Evolutionary conservation across 371 early-diverging fungal species (phyloP).

Genomic region (Circinella minor): DNA sequence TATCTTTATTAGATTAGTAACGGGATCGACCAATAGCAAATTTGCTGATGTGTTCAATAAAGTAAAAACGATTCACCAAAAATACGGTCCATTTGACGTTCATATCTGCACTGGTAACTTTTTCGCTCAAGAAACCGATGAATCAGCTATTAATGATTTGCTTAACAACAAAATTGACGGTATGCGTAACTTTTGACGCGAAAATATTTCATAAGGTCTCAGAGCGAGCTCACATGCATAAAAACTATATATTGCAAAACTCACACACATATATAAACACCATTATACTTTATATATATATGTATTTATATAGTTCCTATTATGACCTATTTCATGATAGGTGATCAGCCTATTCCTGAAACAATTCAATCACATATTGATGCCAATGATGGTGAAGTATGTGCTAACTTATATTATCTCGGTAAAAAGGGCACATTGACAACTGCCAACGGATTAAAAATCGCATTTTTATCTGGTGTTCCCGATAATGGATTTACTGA

Average conservation of each 20-base stretch:
- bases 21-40: constrained; percentile 72
- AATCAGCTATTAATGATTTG: constrained; percentile 55
- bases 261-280: too few relatives aligned
- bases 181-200: constrained; percentile 23
- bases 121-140: constrained; percentile 57
- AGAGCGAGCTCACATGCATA: neutral
- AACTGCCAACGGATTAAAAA: constrained; percentile 73
- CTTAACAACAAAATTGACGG: constrained; percentile 62
- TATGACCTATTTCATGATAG: constrained; percentile 78
- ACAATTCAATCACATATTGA: constrained; percentile 57
- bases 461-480: constrained; percentile 76
- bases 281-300: too few relatives aligned
- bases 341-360: constrained; percentile 63
- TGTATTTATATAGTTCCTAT: constrained; percentile 62
- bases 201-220: too few relatives aligned
- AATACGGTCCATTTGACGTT: constrained; percentile 87
- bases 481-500: constrained; percentile 10
- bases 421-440: constrained; percentile 72
- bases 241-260: neutral
- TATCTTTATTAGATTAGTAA: constrained; percentile 55
- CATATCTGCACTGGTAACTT: constrained; percentile 84
- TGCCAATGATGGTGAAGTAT: constrained; percentile 73
- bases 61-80: constrained; percentile 72
- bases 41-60: constrained; percentile 69
- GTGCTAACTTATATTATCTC: constrained; percentile 74